Evolutionary conservation across 371 early-diverging fungal genomes (phyloP).

Genomic region (Chytridium lagenaria): DNA sequence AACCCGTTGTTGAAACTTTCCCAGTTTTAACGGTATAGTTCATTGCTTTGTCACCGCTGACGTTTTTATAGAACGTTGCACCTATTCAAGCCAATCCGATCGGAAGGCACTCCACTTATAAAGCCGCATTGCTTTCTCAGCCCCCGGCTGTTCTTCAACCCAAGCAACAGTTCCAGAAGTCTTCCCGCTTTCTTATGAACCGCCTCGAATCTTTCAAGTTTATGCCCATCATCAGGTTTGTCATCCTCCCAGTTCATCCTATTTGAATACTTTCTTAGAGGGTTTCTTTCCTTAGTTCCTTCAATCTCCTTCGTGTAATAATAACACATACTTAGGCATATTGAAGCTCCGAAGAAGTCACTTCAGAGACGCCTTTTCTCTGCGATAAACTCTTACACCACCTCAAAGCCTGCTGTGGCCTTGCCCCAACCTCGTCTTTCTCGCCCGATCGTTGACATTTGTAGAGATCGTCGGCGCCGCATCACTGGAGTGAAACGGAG

Average conservation of each 20-base stretch:
- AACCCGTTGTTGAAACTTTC: not conserved
- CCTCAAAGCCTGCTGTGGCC: not conserved
- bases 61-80: not conserved
- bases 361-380: not conserved
- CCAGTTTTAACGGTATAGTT: not conserved
- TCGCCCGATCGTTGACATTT: constrained; percentile 38
- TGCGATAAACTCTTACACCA: not conserved
- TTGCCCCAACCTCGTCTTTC: constrained; percentile 8
- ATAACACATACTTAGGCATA: no score
- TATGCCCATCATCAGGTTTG: constrained; percentile 3
- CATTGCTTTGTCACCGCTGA: not conserved
- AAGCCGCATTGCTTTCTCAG: not conserved
- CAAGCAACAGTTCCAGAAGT: not conserved
- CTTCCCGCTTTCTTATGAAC: not conserved
- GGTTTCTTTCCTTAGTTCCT: no score
- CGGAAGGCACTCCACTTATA: not conserved
- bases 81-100: not conserved
- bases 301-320: no score
- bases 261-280: no score
- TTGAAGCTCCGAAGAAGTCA: not conserved
- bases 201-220: not conserved
- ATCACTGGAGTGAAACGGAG: constrained; percentile 39
- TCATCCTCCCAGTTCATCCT: no score
- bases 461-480: constrained; percentile 47
- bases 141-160: not conserved